Evolutionary conservation across 2,329 filamentous ascomycete species (phyloP), one percentile per base, ranked within the genome.

Genomic region (Lasiodiplodia sp.): DNA sequence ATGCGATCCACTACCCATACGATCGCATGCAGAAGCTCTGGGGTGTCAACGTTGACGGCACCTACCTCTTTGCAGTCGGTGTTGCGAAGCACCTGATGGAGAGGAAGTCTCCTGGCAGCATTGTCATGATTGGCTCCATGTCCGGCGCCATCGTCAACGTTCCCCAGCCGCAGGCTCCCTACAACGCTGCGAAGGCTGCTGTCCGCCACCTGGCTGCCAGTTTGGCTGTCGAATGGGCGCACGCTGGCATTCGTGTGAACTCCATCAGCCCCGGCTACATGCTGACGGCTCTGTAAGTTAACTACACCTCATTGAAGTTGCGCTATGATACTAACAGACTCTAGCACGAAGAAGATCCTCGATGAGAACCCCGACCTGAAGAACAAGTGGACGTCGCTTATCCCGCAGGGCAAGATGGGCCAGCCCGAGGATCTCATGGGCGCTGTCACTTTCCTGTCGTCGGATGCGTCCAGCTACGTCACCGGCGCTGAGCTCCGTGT

Each of bases 121-220:
- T 98, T 79, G 93, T 97, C 74, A 92, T 97, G 84, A 96, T 97
- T 75, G 95, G 94, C 34, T 96, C 92, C 86, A 98, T 98, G 94
- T 94, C 91, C 64, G 95, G 94, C 55, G 83, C 91, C 67, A 94
- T 98, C 75, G 95, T 98, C 80, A 98, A 98, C 76, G 92, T 97
- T 10, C 95, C 95, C 18, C 95, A 98, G 80, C 94, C 93, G 0
- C 95, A 98, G 79, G 93, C 88, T 56, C 94, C 94, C 0, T 97
- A 97, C 83, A 97, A 97, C 78, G 92, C 92, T 5, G 89, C 94
- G 71, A 98, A 98, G 82, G 95, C 96, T 44, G 96, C 93, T 12
- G 92, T 98, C 56, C 87, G 94, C 71, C 95, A 98, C 81, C 82
- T 98, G 70, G 94, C 93, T 14, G 88, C 92, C 47, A 96, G 92